Evolutionary conservation across 164 flowering plant species (phyloP), one percentile per base, ranked within the genome.

Genomic region (Brasenia schreberi): DNA sequence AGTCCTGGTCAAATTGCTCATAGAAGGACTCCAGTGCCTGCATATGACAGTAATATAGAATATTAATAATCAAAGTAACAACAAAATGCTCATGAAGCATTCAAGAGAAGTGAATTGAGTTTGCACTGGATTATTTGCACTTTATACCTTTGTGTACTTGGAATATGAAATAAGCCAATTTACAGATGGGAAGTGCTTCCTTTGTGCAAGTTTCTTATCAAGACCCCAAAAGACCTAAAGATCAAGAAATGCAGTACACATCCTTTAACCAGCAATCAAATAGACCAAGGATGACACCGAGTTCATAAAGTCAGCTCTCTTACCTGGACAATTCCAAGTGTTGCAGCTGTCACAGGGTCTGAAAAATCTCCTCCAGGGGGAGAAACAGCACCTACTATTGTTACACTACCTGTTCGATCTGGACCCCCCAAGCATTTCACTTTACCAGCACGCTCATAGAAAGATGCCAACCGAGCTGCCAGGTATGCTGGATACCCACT

Each of bases 361-460:
- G 99, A 91, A 81, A 94, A 94, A 78, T 91, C 97, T 79, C 99
- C 99, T 72, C 99, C 99, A n/a, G 99, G 99, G 74, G 99, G 99
- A 67, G 97, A 91, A 78, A 94, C 99, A 70, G 99, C 99, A 79
- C 99, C 99, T 62, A 94, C 99, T 74, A 94, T 94, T 65, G 99
- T 94, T 62, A 94, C 97, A 91, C 97, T 91, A 42, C 99, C 99
- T 74, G 67, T 89, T 73, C 99, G 92, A 70, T 94, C 96, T 63
- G 99, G 99, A 18, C 93, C 83, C 72, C 99, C 99, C 64, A 94
- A 93, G 73, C 99, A 94, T 78, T 89, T 94, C 66, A 94, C 99
- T 82, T 94, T 94, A 68, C 97, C 99, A 74, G 99, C 99, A 74
- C 99, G 96, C 71, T 94, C 97, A 74, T 94, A 94, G 76, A 94